Conservation (phyloP, 2,329 filamentous ascomycete species). For the Peltaster fructicola region DNA sequence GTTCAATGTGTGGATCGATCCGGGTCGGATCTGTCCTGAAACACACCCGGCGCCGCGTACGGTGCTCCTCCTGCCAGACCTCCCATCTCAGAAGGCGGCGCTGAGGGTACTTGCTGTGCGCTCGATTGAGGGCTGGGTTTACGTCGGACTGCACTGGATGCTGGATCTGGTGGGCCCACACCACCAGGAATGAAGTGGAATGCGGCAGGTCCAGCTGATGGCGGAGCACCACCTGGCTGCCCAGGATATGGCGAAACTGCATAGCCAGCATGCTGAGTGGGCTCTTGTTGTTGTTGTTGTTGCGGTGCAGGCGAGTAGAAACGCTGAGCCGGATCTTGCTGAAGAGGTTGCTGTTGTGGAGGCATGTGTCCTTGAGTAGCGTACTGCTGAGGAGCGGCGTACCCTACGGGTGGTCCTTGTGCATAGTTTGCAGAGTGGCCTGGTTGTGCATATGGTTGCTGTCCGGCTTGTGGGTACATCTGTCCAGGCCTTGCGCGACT, state of each 20-base stretch:
- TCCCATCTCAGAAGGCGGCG: conserved; percentile 17
- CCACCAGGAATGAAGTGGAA: conserved; percentile 22
- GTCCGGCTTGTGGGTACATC: too few relatives aligned
- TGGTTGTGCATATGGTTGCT: too few relatives aligned
- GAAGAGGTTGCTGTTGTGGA: conserved; percentile 11
- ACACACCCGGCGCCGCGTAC: conserved; percentile 18
- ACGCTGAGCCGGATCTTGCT: conserved; percentile 18
- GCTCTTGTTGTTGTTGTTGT: conserved; percentile 14
- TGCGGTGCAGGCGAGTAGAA: conserved; percentile 22
- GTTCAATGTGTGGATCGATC: conserved; percentile 22
- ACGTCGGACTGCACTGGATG: conserved; percentile 9
- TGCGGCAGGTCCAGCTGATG: conserved; percentile 12
- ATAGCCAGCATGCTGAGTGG: conserved; percentile 7
- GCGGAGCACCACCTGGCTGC: conserved; percentile 10
- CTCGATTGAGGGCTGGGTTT: conserved; percentile 11
- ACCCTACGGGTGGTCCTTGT: background rate
- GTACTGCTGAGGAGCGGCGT: conserved; percentile 2
- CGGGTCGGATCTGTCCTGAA: conserved; percentile 21
- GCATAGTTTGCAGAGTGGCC: too few relatives aligned
- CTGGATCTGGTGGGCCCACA: conserved; percentile 9
- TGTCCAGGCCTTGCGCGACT: conserved; percentile 11
- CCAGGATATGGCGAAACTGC: conserved; percentile 11
- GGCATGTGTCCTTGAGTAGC: conserved; percentile 7
- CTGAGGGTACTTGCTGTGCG: conserved; percentile 6
- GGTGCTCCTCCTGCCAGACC: too few relatives aligned